Evolutionary conservation across 2,329 filamentous ascomycete genomes (phyloP).

Genomic region (Aspergillus amoenus): DNA sequence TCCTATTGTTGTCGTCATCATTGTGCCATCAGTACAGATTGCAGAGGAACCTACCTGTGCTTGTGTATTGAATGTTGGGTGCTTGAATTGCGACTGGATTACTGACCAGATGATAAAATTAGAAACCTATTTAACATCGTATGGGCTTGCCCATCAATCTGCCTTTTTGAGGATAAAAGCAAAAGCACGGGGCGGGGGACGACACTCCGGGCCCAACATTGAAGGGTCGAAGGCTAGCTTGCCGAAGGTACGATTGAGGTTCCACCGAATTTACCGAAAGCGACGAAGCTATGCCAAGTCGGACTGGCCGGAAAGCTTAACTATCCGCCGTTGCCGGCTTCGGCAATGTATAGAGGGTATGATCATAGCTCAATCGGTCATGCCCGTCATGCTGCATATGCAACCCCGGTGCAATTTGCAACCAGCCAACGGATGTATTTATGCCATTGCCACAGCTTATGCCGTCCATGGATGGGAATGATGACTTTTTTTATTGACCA

Average conservation of each 20-base stretch:
- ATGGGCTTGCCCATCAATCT: neutral
- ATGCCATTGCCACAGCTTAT: too few species aligned
- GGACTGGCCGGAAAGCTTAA: slow-evolving; percentile 5
- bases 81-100: neutral
- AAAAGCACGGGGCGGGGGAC: neutral
- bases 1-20: slow-evolving; percentile 13
- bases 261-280: neutral
- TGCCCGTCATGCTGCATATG: too few species aligned
- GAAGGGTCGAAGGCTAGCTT: neutral
- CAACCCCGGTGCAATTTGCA: too few species aligned
- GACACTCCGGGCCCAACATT: neutral
- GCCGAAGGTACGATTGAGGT: neutral
- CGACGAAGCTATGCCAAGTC: slow-evolving; percentile 5
- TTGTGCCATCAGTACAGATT: neutral
- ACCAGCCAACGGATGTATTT: too few species aligned
- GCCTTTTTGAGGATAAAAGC: neutral
- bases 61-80: neutral
- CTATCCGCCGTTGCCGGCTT: neutral
- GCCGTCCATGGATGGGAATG: too few species aligned
- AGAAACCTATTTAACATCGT: neutral
- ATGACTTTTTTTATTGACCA: too few species aligned
- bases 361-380: too few species aligned
- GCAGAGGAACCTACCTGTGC: neutral
- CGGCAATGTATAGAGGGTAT: neutral
- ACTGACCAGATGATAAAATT: neutral